Evolutionary conservation across 2,329 filamentous ascomycete species (phyloP), one percentile per base, ranked within the genome.

Genomic region (Pseudocercospora eumusae): DNA sequence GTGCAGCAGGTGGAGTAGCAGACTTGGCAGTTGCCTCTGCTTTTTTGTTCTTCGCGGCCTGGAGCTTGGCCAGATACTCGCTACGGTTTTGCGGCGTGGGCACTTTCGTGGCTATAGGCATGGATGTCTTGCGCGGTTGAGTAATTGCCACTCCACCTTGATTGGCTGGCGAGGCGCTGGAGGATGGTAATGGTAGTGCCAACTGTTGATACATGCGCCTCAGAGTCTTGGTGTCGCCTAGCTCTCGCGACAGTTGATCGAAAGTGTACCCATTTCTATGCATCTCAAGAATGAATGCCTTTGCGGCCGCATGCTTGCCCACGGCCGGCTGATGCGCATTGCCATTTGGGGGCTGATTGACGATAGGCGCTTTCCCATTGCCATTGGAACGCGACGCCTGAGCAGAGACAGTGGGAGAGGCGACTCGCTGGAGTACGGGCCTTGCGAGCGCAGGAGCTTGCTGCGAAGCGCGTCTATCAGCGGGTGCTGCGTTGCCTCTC

Each of bases 1-100:
- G 33, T 25, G 36, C 56, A 45, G 31, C 25, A 23, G 59, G 49
- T 23, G 55, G 33, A 9, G 53, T 45, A 49, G 55, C 27, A 21
- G 36, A 36, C 15, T 44, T 36, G 33, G 59, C 40, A 18, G 53
- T 20, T 7, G 59, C 18, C 49, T 71, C 67, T 2, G 73, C 69
- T 57, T 88, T 89, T 33, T 85, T 84, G 56, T 83, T 83, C 73
- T 90, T 92, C 1, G 85, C 86, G n/a, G 90, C 90, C 59, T 92
- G 81, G 59, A 92, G 82, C 54, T 88, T 86, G 3, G 90, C 89
- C 63, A 93, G 91, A 45, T 90, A 86, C 66, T 92, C 89, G 68
- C 90, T 91, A 21, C 90, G 83, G 70, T 90, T 86, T 66, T 89
- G 55, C 25, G 67, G 63, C 9, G 59, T 65, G 61, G 27, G 18